Evolutionary conservation across 202 grass and related monocot species (phyloP).

Genomic region (Brachypodium distachyon): DNA sequence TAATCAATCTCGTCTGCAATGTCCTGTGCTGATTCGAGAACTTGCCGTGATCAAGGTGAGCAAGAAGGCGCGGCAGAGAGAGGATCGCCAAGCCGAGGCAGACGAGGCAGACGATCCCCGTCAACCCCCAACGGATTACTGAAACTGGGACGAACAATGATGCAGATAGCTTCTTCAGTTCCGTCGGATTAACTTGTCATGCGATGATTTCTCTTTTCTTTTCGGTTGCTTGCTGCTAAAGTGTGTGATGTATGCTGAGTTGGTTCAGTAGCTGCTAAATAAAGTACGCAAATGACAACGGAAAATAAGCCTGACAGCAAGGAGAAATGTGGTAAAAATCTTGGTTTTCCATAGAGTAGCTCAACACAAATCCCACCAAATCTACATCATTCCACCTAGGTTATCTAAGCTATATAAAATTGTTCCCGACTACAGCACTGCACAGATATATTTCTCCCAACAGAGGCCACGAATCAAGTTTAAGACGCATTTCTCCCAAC

Average conservation of each 20-base stretch:
- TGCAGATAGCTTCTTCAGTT: conserved; percentile 32
- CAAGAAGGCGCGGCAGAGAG: conserved; percentile 51
- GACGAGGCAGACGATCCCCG: conserved; percentile 11
- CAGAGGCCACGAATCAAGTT: background rate
- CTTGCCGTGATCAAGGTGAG: conserved; percentile 33
- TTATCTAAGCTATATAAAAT: conserved; percentile 7
- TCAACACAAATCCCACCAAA: background rate
- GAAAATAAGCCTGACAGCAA: too few species aligned
- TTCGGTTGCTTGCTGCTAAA: background rate
- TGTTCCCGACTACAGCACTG: conserved; percentile 32
- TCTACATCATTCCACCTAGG: background rate
- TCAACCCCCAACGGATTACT: conserved; percentile 57
- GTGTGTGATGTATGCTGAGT: background rate
- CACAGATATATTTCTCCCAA: conserved; percentile 17
- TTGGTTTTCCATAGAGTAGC: background rate
- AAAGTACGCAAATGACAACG: background rate
- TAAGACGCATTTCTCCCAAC: background rate
- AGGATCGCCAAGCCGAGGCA: conserved; percentile 11
- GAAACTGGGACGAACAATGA: background rate
- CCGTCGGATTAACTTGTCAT: background rate
- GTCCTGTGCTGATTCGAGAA: background rate
- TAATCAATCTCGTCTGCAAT: background rate
- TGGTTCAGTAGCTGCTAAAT: background rate
- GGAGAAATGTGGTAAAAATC: background rate
- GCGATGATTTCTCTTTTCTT: background rate